Percentiles rank a stretch among this genome's conserved stretches.
phyloP scores from a whole-genome alignment of 2,329 filamentous ascomycete genomes.

The Gaeumannomyces tritici region DNA sequence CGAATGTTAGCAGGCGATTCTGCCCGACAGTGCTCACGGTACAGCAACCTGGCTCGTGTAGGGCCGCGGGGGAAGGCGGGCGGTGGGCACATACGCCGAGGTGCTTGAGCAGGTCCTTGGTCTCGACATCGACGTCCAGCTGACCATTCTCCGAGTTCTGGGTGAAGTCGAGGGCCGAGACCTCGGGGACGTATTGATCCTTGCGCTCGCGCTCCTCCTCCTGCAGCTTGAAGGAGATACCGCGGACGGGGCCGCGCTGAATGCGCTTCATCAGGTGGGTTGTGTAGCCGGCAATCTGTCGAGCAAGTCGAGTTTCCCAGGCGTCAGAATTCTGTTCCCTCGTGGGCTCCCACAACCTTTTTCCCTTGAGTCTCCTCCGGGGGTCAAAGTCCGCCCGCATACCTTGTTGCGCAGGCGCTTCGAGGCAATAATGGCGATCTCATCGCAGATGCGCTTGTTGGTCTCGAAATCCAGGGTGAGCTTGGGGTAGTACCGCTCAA shows the following conservation, averaged over 20 bases:
- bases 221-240: slow-evolving; percentile 99
- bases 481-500: slow-evolving; percentile 96
- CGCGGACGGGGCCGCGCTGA: slow-evolving; percentile 95
- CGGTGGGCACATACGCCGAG: slow-evolving; percentile 69
- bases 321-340: background rate
- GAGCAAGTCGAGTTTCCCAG: background rate
- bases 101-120: slow-evolving; percentile 98
- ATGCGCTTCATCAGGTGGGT: slow-evolving; percentile 99
- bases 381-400: slow-evolving; percentile 15
- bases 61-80: background rate
- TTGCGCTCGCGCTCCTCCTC: slow-evolving; percentile 99
- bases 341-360: too few species aligned
- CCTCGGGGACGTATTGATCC: slow-evolving; percentile 99
- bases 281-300: slow-evolving; percentile 91
- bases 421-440: slow-evolving; percentile 97
- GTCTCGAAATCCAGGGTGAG: slow-evolving; percentile 99
- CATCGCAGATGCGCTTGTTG: slow-evolving; percentile 99
- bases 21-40: background rate
- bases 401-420: slow-evolving; percentile 99
- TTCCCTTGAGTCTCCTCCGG: background rate
- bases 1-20: slow-evolving; percentile 17
- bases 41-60: background rate
- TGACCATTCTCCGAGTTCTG: slow-evolving; percentile 89
- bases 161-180: slow-evolving; percentile 96
- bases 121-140: slow-evolving; percentile 93